A percentile compares a stretch with the other conserved stretches of the same genome.
Conservation (phyloP, 805 yeast species). For the Saccharomycopsis fibuligera region DNA sequence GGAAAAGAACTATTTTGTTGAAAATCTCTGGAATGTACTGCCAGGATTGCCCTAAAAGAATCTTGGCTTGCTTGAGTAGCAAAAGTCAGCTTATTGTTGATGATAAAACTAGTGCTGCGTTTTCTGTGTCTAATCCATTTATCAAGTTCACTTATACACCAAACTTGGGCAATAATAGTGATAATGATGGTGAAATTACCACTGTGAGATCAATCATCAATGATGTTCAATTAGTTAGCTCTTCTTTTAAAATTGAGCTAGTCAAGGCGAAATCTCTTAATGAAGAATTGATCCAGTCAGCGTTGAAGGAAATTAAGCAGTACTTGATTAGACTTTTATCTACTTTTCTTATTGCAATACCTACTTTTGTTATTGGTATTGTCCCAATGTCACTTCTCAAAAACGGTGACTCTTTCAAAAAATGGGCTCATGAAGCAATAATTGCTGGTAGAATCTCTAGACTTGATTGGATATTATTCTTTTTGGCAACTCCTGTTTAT, state of each 20-base stretch:
- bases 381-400: conserved; percentile 62
- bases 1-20: conserved; percentile 51
- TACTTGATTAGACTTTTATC: conserved; percentile 42
- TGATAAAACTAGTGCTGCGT: neutral
- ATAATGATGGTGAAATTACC: no score
- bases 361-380: conserved; percentile 63
- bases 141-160: neutral
- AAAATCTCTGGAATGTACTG: conserved; percentile 64
- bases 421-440: conserved; percentile 36
- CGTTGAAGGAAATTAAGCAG: conserved; percentile 40
- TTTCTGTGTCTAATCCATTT: neutral
- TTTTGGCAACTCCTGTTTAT: conserved; percentile 54
- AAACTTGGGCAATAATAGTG: neutral
- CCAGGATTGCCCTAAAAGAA: conserved; percentile 56
- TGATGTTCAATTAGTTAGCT: conserved; percentile 31
- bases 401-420: conserved; percentile 37
- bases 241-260: conserved; percentile 44
- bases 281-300: conserved; percentile 49
- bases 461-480: conserved; percentile 56
- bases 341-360: conserved; percentile 50
- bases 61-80: conserved; percentile 43
- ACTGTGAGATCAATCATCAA: neutral
- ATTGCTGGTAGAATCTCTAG: conserved; percentile 59
- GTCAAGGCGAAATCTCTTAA: conserved; percentile 54
- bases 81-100: no score